Evolutionary conservation across 352 stramenopile species (phyloP).

Genomic region (Chrysophaeum taylorii): DNA sequence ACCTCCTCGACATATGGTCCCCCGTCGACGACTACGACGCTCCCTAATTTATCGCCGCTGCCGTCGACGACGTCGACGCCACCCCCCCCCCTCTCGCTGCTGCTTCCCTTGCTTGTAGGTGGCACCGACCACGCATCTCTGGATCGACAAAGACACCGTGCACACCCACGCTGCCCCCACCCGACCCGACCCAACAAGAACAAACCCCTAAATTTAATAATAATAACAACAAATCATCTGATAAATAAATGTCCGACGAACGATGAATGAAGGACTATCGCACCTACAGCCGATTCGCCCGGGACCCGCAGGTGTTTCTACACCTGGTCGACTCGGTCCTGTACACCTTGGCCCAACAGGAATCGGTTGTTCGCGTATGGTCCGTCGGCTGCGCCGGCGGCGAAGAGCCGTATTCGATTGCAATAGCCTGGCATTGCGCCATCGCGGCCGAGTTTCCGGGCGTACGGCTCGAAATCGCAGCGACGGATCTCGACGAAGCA

Average conservation of each 20-base stretch:
- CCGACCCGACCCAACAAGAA: too few relatives aligned
- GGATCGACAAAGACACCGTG: too few relatives aligned
- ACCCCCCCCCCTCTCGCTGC: too few relatives aligned
- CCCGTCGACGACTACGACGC: constrained; percentile 6
- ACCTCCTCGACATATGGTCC: constrained; percentile 69
- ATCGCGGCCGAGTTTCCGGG: neutral
- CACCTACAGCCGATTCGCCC: neutral
- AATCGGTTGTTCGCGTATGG: neutral
- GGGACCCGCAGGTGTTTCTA: neutral
- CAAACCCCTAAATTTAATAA: too few relatives aligned
- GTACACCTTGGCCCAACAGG: neutral
- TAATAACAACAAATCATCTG: too few relatives aligned
- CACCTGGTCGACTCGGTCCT: neutral
- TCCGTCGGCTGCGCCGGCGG: constrained; percentile 10
- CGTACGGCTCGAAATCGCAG: neutral
- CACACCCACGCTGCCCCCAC: too few relatives aligned
- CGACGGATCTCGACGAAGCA: neutral
- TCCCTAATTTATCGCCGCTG: too few relatives aligned
- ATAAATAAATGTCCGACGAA: too few relatives aligned
- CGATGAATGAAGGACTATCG: too few relatives aligned
- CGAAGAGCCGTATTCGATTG: constrained; percentile 10
- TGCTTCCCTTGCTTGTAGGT: too few relatives aligned
- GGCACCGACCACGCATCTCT: too few relatives aligned
- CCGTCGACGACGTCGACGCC: too few relatives aligned
- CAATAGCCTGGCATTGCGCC: neutral